These are phyloP conservation scores for Exophiala oligosperma DNA, from an alignment of 2,329 filamentous ascomycete species.

Conservation along the genomic window DNA sequence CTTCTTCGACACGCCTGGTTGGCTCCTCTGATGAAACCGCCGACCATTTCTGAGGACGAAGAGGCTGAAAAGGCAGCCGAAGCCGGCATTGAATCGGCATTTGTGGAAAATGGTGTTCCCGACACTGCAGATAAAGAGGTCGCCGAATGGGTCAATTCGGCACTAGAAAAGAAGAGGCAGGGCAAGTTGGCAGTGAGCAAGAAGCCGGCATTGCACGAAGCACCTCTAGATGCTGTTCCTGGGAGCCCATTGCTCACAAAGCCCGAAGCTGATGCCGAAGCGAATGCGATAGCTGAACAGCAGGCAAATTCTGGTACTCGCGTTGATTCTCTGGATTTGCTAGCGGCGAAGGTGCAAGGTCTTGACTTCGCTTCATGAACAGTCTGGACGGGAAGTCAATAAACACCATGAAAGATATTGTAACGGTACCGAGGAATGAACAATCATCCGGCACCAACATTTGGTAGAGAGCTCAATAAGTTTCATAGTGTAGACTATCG, in stretches of 20 bases:
- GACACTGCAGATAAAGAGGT: constrained; percentile 75
- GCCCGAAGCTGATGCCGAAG: constrained; percentile 2
- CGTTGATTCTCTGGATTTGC: constrained; percentile 25
- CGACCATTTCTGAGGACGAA: constrained; percentile 70
- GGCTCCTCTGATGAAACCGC: constrained; percentile 69
- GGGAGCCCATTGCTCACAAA: constrained; percentile 33
- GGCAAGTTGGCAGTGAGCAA: constrained; percentile 56
- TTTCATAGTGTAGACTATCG: no score
- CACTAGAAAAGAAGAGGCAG: constrained; percentile 65
- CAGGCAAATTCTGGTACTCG: constrained; percentile 23
- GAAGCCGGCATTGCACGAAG: constrained; percentile 84
- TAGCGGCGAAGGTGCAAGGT: constrained; percentile 25
- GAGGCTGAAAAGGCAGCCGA: constrained; percentile 59
- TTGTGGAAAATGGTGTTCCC: constrained; percentile 35
- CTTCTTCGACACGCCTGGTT: constrained; percentile 91
- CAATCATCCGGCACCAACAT: background rate
- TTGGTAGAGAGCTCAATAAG: no score
- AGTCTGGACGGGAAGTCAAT: constrained; percentile 1
- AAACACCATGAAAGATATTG: constrained; percentile 14
- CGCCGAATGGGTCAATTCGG: constrained; percentile 76
- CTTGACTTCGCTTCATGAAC: constrained; percentile 27
- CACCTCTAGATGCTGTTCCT: constrained; percentile 72
- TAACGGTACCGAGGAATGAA: constrained; percentile 22
- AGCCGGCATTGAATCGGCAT: constrained; percentile 30
- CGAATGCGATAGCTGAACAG: constrained; percentile 2